Evolutionary conservation across 2,329 filamentous ascomycete genomes (phyloP).

Genomic region (Penicillium sp.): DNA sequence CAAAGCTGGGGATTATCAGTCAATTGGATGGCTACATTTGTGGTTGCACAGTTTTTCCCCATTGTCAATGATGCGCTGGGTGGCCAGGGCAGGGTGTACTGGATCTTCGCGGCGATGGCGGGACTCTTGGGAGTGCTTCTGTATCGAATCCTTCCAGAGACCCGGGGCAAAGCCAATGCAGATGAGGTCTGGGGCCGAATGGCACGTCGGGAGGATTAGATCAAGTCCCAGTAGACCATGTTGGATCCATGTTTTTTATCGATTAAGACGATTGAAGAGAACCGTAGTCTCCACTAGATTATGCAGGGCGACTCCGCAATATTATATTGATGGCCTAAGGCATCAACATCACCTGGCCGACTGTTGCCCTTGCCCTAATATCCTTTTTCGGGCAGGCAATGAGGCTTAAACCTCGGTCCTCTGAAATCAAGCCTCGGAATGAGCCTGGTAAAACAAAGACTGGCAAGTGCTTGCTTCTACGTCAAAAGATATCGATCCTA

Average conservation of each 20-base stretch:
- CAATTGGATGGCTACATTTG: conserved; percentile 87
- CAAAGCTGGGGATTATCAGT: conserved; percentile 85
- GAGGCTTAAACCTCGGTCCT: conserved; percentile 2
- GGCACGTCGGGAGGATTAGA: conserved; percentile 35
- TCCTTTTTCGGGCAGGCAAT: background rate
- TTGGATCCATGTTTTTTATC: too few relatives aligned
- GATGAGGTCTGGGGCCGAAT: conserved; percentile 87
- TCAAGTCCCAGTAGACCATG: background rate
- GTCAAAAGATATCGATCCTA: background rate
- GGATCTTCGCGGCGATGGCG: conserved; percentile 80
- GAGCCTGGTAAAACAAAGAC: background rate
- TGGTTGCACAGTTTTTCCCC: conserved; percentile 94
- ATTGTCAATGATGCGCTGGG: conserved; percentile 76
- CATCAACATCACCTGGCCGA: background rate
- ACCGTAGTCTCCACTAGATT: background rate
- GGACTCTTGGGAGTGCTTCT: conserved; percentile 71
- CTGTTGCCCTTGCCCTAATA: background rate
- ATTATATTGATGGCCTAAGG: background rate
- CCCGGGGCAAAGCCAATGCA: conserved; percentile 75
- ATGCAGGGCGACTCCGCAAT: too few relatives aligned
- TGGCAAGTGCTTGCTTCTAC: background rate
- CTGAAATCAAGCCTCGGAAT: background rate
- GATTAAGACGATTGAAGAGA: background rate
- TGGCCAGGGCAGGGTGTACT: conserved; percentile 81
- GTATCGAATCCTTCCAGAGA: conserved; percentile 75